Evolutionary conservation across 2,329 filamentous ascomycete species (phyloP).

Genomic region (Arthrobotrys sphaeroides): DNA sequence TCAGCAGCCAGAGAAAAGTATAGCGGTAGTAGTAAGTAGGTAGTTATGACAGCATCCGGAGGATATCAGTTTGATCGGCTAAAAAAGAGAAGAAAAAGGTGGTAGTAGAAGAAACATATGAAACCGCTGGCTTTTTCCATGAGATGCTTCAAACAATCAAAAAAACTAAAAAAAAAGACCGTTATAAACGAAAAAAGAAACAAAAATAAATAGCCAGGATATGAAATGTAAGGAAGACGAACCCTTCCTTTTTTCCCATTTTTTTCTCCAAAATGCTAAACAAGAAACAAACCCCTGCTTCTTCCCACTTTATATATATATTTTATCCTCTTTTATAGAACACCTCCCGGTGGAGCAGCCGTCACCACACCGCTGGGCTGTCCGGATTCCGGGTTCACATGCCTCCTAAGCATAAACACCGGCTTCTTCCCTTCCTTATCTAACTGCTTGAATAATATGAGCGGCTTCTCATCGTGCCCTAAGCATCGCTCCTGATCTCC

Average conservation of each 20-base stretch:
- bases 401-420: conserved; percentile 95
- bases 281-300: too few species aligned
- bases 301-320: not conserved
- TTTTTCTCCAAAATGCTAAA: too few species aligned
- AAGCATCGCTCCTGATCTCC: conserved; percentile 97
- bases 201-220: not conserved
- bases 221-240: not conserved
- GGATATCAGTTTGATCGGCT: conserved; percentile 24
- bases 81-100: conserved; percentile 40
- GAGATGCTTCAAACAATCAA: conserved; percentile 38
- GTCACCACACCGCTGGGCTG: conserved; percentile 46
- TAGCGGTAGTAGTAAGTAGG: not conserved
- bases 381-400: conserved; percentile 53
- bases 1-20: not conserved
- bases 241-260: not conserved
- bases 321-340: conserved; percentile 8
- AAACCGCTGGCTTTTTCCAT: conserved; percentile 52
- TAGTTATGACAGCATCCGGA: not conserved
- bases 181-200: too few species aligned
- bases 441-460: conserved; percentile 96
- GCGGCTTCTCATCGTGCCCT: conserved; percentile 87
- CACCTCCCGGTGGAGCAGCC: conserved; percentile 45
- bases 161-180: conserved; percentile 5
- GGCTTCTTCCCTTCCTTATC: conserved; percentile 97
- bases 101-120: too few species aligned